These are phyloP conservation scores for Xylariaceae sp. DNA, from an alignment of 2,329 filamentous ascomycete species.

Conservation along the genomic window DNA sequence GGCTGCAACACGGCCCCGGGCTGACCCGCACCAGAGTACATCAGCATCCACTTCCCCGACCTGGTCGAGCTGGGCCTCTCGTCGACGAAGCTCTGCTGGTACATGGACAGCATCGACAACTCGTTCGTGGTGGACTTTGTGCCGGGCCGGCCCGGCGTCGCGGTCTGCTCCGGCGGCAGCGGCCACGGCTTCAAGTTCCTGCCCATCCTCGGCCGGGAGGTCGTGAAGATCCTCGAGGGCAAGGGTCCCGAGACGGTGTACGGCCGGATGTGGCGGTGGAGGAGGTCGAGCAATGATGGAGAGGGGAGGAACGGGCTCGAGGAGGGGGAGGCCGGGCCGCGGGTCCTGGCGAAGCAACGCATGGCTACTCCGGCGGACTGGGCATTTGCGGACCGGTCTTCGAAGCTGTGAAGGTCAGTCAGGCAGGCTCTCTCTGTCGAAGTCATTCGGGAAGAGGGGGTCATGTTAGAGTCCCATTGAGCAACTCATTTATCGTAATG, in stretches of 20 bases:
- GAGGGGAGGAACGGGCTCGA: slow-evolving; percentile 19
- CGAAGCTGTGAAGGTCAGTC: neutral
- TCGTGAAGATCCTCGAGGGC: slow-evolving; percentile 22
- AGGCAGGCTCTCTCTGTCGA: too few relatives aligned
- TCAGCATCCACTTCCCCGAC: slow-evolving; percentile 32
- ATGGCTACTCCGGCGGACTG: slow-evolving; percentile 21
- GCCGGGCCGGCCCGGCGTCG: slow-evolving; percentile 30
- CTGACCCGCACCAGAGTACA: slow-evolving; percentile 13
- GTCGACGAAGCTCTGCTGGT: slow-evolving; percentile 34
- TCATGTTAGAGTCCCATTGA: too few relatives aligned
- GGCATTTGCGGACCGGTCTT: slow-evolving; percentile 4
- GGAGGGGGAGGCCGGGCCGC: slow-evolving; percentile 20
- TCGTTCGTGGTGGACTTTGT: slow-evolving; percentile 36
- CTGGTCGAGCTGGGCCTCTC: slow-evolving; percentile 29
- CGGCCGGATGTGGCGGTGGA: slow-evolving; percentile 23
- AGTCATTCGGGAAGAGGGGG: too few relatives aligned
- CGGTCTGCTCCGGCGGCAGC: slow-evolving; percentile 53
- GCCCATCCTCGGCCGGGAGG: slow-evolving; percentile 23
- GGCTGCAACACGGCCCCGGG: neutral
- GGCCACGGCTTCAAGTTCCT: slow-evolving; percentile 33
- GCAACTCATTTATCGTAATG: too few relatives aligned
- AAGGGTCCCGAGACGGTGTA: slow-evolving; percentile 17
- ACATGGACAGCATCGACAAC: slow-evolving; percentile 24
- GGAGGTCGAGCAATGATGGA: slow-evolving; percentile 4
- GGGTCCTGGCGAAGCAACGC: slow-evolving; percentile 19